Conservation (phyloP, 2,329 filamentous ascomycete genomes). For the Aspergillus fumigatus region DNA sequence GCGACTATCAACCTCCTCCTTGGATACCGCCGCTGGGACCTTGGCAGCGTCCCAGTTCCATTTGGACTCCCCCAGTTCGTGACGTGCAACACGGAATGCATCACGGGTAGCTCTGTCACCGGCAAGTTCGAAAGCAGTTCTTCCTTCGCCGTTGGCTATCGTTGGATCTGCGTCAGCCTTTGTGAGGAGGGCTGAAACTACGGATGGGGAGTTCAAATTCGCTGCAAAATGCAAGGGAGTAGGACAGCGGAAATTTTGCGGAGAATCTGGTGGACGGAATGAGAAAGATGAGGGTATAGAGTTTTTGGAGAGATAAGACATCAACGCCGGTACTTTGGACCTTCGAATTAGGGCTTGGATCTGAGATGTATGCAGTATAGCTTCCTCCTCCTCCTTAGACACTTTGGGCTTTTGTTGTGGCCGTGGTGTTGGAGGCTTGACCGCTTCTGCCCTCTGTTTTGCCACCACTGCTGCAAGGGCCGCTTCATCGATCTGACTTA, state of each 20-base stretch:
- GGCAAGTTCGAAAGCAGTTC: conserved; percentile 78
- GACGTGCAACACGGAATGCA: conserved; percentile 82
- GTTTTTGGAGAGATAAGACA: conserved; percentile 80
- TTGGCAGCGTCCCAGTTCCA: conserved; percentile 76
- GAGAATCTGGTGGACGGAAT: conserved; percentile 64
- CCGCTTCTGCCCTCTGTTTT: conserved; percentile 40
- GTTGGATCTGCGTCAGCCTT: conserved; percentile 74
- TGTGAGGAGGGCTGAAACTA: conserved; percentile 71
- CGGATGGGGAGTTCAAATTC: conserved; percentile 68
- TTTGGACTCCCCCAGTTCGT: conserved; percentile 68
- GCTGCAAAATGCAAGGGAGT: conserved; percentile 84
- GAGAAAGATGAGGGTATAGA: conserved; percentile 64
- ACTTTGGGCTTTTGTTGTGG: conserved; percentile 53
- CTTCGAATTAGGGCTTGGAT: conserved; percentile 82
- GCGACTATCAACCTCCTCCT: conserved; percentile 65
- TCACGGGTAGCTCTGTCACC: conserved; percentile 83
- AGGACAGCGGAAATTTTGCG: conserved; percentile 72
- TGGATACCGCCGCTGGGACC: conserved; percentile 67
- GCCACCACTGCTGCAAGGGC: conserved; percentile 50
- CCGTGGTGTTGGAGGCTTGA: conserved; percentile 28
- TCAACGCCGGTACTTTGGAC: conserved; percentile 80
- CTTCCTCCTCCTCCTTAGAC: conserved; percentile 78
- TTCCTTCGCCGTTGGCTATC: conserved; percentile 66
- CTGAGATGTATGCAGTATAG: conserved; percentile 79
- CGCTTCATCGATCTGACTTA: conserved; percentile 69